These are phyloP conservation scores for Daedalea quercina DNA, from an alignment of 768 basidiomycete genomes.

Conservation along the genomic window DNA sequence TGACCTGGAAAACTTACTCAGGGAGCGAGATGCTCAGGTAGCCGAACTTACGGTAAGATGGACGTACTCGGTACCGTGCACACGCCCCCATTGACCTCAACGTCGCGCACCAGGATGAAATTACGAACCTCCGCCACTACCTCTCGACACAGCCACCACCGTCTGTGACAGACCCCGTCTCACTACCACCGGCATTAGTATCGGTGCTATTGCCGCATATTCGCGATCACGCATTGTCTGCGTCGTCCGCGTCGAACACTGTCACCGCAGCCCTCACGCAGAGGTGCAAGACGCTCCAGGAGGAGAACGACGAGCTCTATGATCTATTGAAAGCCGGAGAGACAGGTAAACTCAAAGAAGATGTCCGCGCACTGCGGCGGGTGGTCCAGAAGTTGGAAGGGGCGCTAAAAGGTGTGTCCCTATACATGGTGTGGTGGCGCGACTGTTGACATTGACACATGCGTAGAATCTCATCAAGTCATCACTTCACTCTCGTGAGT, in stretches of 20 bases:
- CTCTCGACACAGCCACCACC: slow-evolving; percentile 54
- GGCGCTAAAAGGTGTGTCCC: slow-evolving; percentile 63
- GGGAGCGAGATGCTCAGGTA: slow-evolving; percentile 68
- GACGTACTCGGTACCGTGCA: neutral
- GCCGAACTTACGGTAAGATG: slow-evolving; percentile 60
- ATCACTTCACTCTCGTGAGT: slow-evolving; percentile 70
- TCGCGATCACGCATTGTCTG: slow-evolving; percentile 30
- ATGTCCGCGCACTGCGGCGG: slow-evolving; percentile 62
- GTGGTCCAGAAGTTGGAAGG: slow-evolving; percentile 65
- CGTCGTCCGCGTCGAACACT: slow-evolving; percentile 33
- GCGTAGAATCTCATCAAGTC: slow-evolving; percentile 69
- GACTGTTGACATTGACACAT: slow-evolving; percentile 3
- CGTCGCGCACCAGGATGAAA: slow-evolving; percentile 54
- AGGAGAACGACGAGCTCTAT: slow-evolving; percentile 86
- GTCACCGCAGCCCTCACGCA: slow-evolving; percentile 73
- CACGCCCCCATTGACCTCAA: slow-evolving; percentile 10
- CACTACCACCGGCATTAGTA: slow-evolving; percentile 65
- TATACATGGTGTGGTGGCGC: neutral
- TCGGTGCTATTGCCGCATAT: slow-evolving; percentile 67
- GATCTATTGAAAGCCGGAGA: slow-evolving; percentile 67
- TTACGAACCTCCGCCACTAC: slow-evolving; percentile 60
- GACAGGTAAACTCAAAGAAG: slow-evolving; percentile 77
- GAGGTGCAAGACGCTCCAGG: slow-evolving; percentile 64
- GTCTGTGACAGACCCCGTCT: slow-evolving; percentile 53
- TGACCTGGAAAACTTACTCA: slow-evolving; percentile 74